Percentiles rank a stretch among this genome's conserved stretches.
Conservation (phyloP, 495 filamentous ascomycete species). For the Hypoxylon fragiforme region DNA sequence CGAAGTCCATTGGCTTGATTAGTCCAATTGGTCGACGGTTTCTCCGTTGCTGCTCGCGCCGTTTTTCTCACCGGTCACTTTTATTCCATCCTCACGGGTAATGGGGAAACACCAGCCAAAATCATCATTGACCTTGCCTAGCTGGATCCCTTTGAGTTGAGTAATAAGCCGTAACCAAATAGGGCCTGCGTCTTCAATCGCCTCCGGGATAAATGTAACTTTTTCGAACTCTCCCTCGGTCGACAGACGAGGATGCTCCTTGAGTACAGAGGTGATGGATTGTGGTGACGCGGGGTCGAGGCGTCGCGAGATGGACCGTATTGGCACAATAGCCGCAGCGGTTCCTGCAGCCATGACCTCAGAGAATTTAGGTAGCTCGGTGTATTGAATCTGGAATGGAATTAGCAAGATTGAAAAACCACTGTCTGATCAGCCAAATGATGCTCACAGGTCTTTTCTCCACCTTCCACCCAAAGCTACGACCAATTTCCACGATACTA, state of each 20-base stretch:
- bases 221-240: slow-evolving; percentile 55
- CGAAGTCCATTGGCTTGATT: neutral
- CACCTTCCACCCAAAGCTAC: slow-evolving; percentile 66
- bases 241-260: slow-evolving; percentile 41
- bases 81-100: slow-evolving; percentile 49
- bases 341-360: slow-evolving; percentile 94
- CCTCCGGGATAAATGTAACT: slow-evolving; percentile 64
- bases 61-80: slow-evolving; percentile 34
- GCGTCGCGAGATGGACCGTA: slow-evolving; percentile 80
- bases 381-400: slow-evolving; percentile 65
- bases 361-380: slow-evolving; percentile 73
- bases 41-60: slow-evolving; percentile 22
- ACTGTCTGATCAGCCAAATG: neutral
- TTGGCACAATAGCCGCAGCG: slow-evolving; percentile 87
- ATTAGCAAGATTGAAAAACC: slow-evolving; percentile 17
- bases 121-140: slow-evolving; percentile 71
- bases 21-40: slow-evolving; percentile 48
- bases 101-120: slow-evolving; percentile 74
- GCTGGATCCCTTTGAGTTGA: slow-evolving; percentile 84
- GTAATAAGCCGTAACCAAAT: slow-evolving; percentile 68
- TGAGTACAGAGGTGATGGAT: slow-evolving; percentile 37
- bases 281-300: slow-evolving; percentile 44
- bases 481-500: slow-evolving; percentile 68
- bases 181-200: slow-evolving; percentile 68
- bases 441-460: slow-evolving; percentile 59